Evolutionary conservation across 164 flowering plant species (phyloP).

Genomic region (Vitis labrusca): DNA sequence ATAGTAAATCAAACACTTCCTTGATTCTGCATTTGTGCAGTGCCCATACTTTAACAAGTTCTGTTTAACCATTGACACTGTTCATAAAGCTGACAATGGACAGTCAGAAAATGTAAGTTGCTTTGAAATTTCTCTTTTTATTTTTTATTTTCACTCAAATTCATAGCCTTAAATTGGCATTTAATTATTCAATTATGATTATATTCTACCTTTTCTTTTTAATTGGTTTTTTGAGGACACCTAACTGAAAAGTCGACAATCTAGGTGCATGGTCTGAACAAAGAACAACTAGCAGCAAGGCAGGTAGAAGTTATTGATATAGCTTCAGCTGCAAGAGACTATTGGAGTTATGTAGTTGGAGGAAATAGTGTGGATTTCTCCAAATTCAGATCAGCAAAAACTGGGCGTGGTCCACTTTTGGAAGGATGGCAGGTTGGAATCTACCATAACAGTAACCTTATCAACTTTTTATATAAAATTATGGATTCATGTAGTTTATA

Average conservation of each 20-base stretch:
- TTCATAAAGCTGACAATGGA: constrained; percentile 63
- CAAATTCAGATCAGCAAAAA: constrained; percentile 49
- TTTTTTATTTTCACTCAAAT: neutral
- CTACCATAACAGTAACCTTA: neutral
- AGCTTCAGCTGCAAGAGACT: constrained; percentile 52
- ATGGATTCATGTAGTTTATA: no score
- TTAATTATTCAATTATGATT: no score
- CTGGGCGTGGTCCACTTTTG: constrained; percentile 65
- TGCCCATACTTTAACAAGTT: constrained; percentile 66
- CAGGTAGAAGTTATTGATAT: constrained; percentile 63
- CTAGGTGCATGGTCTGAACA: constrained; percentile 61
- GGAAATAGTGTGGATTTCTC: constrained; percentile 45
- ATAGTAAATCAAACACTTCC: neutral
- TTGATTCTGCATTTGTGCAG: constrained; percentile 29
- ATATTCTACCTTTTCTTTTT: neutral
- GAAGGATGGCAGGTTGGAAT: constrained; percentile 69
- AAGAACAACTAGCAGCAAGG: constrained; percentile 52
- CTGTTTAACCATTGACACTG: constrained; percentile 51
- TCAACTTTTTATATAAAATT: no score
- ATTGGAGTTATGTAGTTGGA: constrained; percentile 63
- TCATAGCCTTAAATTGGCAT: no score
- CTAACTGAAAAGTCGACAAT: constrained; percentile 5
- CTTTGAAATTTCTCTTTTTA: no score
- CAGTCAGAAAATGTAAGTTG: constrained; percentile 65
- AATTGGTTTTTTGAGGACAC: neutral